Base-by-base conservation (phyloP, 345 rosid genomes). In the Erucastrum elatum region DNA sequence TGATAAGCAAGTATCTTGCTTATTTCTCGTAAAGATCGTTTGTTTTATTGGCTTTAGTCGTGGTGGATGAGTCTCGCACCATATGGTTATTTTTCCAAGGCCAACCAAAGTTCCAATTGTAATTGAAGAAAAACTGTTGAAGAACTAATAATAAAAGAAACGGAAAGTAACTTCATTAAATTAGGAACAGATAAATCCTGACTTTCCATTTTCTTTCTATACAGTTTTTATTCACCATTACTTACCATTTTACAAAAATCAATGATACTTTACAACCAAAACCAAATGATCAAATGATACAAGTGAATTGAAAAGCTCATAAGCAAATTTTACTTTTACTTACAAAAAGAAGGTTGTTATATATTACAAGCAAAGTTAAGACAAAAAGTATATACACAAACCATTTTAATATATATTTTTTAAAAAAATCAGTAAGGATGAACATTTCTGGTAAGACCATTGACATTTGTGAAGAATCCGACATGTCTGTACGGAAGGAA, bases 401-500 rank as follows among this genome's bases (percentile, higher is more conserved):
- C 71, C 10, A 60, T 31, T 60, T 13, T 10, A 2, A 60, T 39
- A 0, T 27, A n/a, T n/a, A n/a, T 1, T 1, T n/a, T 5, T n/a
- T 5, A 29, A 8, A 10, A 0, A 13, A 39, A 39, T 89, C 77
- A 87, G 66, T 73, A 88, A 11, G 90, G 91, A 77, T 77, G 87
- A 75, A 91, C 72, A 72, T 87, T 90, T 74, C 77, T 75, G 25
- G 86, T 82, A 30, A 88, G 55, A n/a, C 90, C 88, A 69, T 82
- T 81, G 6, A 84, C 86, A 74, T 83, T 85, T 7, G 86, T 76
- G 63, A 89, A 77, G 39, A 91, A 70, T 1, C 95, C 89, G 21
- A 85, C 85, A 70, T 82, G 87, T 74, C 81, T 82, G 41, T 86
- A 78, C 5, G 94, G 98, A 83, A 87, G 74, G 39, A 64, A 86